These are phyloP conservation scores for Bipolaris bicolor DNA, from an alignment of 2,329 filamentous ascomycete genomes.

Conservation along the genomic window DNA sequence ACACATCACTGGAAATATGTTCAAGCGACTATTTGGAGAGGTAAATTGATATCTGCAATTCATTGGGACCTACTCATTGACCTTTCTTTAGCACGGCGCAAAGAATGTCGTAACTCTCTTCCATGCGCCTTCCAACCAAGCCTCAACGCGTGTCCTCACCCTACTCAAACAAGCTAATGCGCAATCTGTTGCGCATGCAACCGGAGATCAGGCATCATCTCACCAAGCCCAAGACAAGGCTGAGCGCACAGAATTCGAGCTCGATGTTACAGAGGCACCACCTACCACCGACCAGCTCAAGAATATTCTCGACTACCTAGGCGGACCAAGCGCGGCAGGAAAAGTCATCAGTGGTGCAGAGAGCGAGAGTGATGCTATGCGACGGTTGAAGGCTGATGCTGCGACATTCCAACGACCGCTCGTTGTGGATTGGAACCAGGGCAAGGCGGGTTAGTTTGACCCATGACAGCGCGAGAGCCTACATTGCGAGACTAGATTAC, in stretches of 20 bases:
- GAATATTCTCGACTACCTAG: slow-evolving; percentile 84
- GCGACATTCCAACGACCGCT: slow-evolving; percentile 76
- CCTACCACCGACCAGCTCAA: slow-evolving; percentile 84
- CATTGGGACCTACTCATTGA: slow-evolving; percentile 19
- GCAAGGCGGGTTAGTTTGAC: slow-evolving; percentile 66
- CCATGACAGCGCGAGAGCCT: not conserved
- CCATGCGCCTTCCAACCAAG: slow-evolving; percentile 77
- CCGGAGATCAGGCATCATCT: slow-evolving; percentile 75
- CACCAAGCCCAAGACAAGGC: slow-evolving; percentile 65
- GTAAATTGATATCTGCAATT: slow-evolving; percentile 28
- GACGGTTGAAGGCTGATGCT: slow-evolving; percentile 73
- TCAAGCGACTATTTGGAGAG: slow-evolving; percentile 57
- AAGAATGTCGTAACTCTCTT: slow-evolving; percentile 93
- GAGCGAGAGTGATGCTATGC: slow-evolving; percentile 77
- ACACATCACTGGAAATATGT: slow-evolving; percentile 40
- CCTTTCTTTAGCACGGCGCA: slow-evolving; percentile 49
- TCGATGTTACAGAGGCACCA: slow-evolving; percentile 79
- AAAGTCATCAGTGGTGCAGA: slow-evolving; percentile 77
- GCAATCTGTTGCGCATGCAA: slow-evolving; percentile 69
- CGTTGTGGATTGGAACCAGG: slow-evolving; percentile 95
- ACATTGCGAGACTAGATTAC: not conserved
- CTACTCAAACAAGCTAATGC: slow-evolving; percentile 82
- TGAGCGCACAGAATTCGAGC: slow-evolving; percentile 76
- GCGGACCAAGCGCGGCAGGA: slow-evolving; percentile 59
- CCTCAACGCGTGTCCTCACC: slow-evolving; percentile 74